Evolutionary conservation across 805 yeast species (phyloP).

Genomic region (Starmerella kuoi): DNA sequence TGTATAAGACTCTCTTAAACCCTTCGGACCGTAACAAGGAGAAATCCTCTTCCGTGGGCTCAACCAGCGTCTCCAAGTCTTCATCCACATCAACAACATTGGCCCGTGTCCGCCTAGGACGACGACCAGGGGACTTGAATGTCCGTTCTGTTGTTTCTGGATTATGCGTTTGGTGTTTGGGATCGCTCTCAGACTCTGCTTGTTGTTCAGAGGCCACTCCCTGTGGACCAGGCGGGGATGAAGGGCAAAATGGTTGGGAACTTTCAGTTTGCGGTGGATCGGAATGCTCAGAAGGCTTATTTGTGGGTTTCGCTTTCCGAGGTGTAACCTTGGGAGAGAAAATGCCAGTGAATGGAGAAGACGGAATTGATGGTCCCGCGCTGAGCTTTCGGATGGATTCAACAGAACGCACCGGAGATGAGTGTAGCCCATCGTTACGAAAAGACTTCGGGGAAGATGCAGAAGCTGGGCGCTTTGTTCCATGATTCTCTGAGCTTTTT

Average conservation of each 20-base stretch:
- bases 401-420: background rate
- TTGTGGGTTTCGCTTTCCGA: background rate
- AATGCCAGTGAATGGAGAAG: too few relatives aligned
- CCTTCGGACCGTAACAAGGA: conserved; percentile 4
- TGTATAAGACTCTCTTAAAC: conserved; percentile 9
- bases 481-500: background rate
- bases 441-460: background rate
- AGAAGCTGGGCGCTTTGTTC: background rate
- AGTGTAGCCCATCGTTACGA: background rate
- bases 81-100: background rate
- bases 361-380: background rate
- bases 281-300: background rate
- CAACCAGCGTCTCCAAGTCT: conserved; percentile 5
- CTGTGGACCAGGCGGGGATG: background rate
- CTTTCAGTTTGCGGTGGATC: background rate
- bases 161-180: background rate
- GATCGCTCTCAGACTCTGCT: background rate
- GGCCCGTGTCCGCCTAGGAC: background rate
- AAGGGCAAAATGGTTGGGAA: background rate
- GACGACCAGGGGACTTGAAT: background rate
- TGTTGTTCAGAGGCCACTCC: background rate
- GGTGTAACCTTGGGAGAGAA: background rate
- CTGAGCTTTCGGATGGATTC: background rate
- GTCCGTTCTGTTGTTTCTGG: background rate
- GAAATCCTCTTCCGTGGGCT: conserved; percentile 15